Evolutionary conservation across 306 rosid genomes (phyloP), one percentile per base, ranked within the genome.

Genomic region (Biancaea sappan): DNA sequence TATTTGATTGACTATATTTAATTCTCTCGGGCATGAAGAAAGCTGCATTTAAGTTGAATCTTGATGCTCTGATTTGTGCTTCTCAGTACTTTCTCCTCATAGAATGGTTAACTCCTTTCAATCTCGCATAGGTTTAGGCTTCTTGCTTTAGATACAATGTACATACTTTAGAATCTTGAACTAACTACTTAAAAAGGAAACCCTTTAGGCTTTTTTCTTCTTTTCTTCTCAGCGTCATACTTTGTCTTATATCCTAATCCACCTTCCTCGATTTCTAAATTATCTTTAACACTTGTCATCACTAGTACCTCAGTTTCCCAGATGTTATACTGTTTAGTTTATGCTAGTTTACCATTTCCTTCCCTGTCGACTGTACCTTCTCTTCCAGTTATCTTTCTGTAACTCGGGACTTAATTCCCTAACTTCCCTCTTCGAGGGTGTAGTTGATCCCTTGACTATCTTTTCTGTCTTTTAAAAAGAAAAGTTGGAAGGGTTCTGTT

Each of bases 401-500:
- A n/a, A n/a, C n/a, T 73, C 70, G n/a, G n/a, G n/a, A n/a, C n/a
- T n/a, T n/a, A n/a, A n/a, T 76, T 75, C 76, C 76, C 29, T 68
- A 72, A 63, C 74, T 54, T 8, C 75, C 67, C 77, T 76, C 67
- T 82, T 8, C 13, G 22, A 74, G 83, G 81, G 68, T 31, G 60
- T 70, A 67, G 70, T 71, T 66, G 24, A 18, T 46, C 77, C 85
- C 72, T 82, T 77, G 29, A 0, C 86, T 54, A 68, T 78, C 85
- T 87, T 88, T 88, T 84, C 94, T 72, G 89, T 63, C 81, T 88
- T 87, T 88, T 83, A 31, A 61, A 81, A 81, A 80, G 82, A 89
- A 88, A 90, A 79, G 86, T 80, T 83, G 84, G 93, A 77, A 83
- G 84, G 77, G 85, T 53, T 61, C 67, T 57, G 25, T 44, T 75